phyloP scores from a whole-genome alignment of 305 asterid genomes.

The Euphrasia arctica region DNA sequence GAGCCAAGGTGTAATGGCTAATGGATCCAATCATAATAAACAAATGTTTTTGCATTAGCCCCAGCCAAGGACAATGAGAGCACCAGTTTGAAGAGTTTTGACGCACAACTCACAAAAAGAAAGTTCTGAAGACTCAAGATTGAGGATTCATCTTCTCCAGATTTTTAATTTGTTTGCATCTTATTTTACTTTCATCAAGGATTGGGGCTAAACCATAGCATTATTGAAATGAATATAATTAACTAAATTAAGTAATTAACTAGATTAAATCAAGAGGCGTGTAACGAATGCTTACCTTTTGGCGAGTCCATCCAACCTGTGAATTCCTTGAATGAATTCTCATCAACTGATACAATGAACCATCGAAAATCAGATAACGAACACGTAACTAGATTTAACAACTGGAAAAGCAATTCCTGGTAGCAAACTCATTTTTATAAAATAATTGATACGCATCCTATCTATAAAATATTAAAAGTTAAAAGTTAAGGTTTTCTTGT shows the following conservation, averaged over 20 bases:
- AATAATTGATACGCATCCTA: not conserved
- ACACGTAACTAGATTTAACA: slow-evolving; percentile 11
- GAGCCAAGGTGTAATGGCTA: too few species aligned
- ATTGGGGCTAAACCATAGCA: slow-evolving; percentile 19
- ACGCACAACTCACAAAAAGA: too few species aligned
- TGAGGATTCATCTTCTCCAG: not conserved
- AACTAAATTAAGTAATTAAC: not conserved
- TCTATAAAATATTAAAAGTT: not conserved
- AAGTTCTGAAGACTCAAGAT: not conserved
- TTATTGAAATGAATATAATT: slow-evolving; percentile 11
- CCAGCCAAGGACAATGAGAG: too few species aligned
- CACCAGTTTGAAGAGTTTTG: too few species aligned
- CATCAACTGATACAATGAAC: slow-evolving; percentile 55
- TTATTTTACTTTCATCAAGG: not conserved
- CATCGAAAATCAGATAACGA: slow-evolving; percentile 25
- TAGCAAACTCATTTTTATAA: slow-evolving; percentile 1
- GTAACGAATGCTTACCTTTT: slow-evolving; percentile 58
- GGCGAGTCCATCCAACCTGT: slow-evolving; percentile 86
- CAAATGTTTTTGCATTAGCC: too few species aligned
- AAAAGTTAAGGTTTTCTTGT: too few species aligned
- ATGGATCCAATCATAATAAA: too few species aligned
- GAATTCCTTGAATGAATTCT: slow-evolving; percentile 86
- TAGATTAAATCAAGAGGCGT: slow-evolving; percentile 3
- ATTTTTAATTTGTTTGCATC: not conserved
- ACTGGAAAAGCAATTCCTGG: slow-evolving; percentile 4